Percentiles rank a stretch among this genome's conserved stretches.
These are phyloP conservation scores for Colletotrichum godetiae DNA, from an alignment of 2,329 filamentous ascomycete species.

Conservation along the genomic window DNA sequence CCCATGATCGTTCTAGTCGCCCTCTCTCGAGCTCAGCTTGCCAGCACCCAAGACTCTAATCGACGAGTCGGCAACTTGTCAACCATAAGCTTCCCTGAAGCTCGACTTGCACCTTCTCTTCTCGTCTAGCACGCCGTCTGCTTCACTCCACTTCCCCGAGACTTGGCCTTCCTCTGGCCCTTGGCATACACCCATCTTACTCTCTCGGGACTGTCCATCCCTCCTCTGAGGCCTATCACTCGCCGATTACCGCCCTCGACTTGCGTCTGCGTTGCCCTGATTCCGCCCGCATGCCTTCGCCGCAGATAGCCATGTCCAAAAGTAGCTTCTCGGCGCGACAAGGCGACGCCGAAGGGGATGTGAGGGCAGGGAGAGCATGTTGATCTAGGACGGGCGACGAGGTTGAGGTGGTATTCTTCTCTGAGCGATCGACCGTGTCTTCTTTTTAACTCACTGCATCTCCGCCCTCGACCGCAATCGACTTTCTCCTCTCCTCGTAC, in stretches of 20 bases:
- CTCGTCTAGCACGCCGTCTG: slow-evolving; percentile 26
- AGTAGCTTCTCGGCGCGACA: slow-evolving; percentile 14
- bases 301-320: slow-evolving; percentile 27
- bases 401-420: neutral
- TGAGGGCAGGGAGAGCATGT: neutral
- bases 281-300: slow-evolving; percentile 16
- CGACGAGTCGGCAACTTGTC: slow-evolving; percentile 14
- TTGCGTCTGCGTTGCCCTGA: neutral
- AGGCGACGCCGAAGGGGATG: slow-evolving; percentile 3
- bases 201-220: neutral
- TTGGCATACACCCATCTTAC: slow-evolving; percentile 25
- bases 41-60: slow-evolving; percentile 15
- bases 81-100: neutral
- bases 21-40: neutral
- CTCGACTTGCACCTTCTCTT: slow-evolving; percentile 31
- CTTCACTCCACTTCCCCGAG: slow-evolving; percentile 34
- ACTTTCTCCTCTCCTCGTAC: slow-evolving; percentile 5
- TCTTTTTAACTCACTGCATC: slow-evolving; percentile 19
- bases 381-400: neutral
- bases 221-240: neutral
- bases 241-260: slow-evolving; percentile 2
- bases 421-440: neutral
- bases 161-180: slow-evolving; percentile 32
- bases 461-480: slow-evolving; percentile 11
- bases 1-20: neutral